These are phyloP conservation scores for Pseudonitzschia multiseries DNA, from an alignment of 108 stramenopile genomes.

Conservation along the genomic window DNA sequence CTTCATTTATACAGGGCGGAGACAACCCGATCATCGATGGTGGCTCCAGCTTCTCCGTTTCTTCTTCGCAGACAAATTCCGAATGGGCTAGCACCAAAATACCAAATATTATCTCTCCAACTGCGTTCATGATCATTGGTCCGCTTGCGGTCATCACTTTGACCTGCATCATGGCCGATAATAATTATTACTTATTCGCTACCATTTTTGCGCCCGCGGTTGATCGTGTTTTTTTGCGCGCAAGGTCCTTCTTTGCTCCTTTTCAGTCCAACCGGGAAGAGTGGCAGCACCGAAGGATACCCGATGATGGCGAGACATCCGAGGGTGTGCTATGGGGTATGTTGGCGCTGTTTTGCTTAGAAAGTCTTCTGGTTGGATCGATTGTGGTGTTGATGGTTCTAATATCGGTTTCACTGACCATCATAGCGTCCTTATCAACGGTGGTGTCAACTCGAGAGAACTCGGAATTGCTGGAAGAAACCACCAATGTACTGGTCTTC, in stretches of 20 bases:
- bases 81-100: background rate
- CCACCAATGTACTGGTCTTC: background rate
- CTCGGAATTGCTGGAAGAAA: background rate
- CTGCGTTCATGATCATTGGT: constrained; percentile 8
- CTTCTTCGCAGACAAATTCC: background rate
- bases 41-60: background rate
- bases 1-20: background rate
- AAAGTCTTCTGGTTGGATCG: constrained; percentile 8
- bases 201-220: constrained; percentile 7
- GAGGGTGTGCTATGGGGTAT: constrained; percentile 11
- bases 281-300: constrained; percentile 7
- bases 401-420: background rate
- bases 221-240: background rate
- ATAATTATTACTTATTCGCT: constrained; percentile 6
- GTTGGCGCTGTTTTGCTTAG: constrained; percentile 7
- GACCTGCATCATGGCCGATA: constrained; percentile 13
- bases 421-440: background rate
- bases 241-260: background rate
- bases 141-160: background rate
- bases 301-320: constrained; percentile 3
- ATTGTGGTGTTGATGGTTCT: constrained; percentile 10
- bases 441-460: background rate
- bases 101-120: background rate
- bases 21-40: background rate
- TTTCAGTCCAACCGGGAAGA: background rate